Evolutionary conservation across 2,329 filamentous ascomycete species (phyloP), one percentile per base, ranked within the genome.

Genomic region (Didymella exigua): DNA sequence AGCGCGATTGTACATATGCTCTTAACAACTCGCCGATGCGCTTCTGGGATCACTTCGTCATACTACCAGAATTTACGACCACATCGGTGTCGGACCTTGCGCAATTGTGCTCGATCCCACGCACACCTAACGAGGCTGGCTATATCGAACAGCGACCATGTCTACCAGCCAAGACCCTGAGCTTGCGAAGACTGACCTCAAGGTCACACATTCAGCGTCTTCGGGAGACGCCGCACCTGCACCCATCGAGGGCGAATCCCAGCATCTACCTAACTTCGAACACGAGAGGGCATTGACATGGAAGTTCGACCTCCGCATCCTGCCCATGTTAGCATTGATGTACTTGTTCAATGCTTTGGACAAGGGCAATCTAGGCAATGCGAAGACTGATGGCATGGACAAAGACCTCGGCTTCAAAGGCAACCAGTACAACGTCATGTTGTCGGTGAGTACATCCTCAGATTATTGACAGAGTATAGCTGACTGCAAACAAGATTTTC

Each of bases 371-470:
- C 52, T 75, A 6, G 71, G 77, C 6, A 79, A 79, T 56, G 73
- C 62, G 69, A 49, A 78, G 59, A 80, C 78, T 0, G 76, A 76
- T 36, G 71, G 72, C 11, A 70, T 81, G 58, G 77, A 80, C 48
- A 76, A 75, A 21, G 82, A 86, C 63, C 75, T 90, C 18, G 71
- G 83, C 27, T 86, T 91, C 74, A 80, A 80, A 37, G 71, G 75
- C 0, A 81, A 85, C 59, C 82, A 90, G 68, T 90, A 91, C 76
- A 90, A 90, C 68, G 81, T 86, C 24, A 82, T 90, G 42, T 74
- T 91, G 30, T 82, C 81, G 52, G 54, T 56, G 14, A 34, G 47
- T 52, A 27, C 9, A 5, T n/a, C 1, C 7, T 14, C 16, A 16
- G 16, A 6, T 7, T 3, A 14, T 21, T 1, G 3, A 29, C 5